Evolutionary conservation across 2,329 filamentous ascomycete species (phyloP).

Genomic region (Monilinia vaccinii-corymbosi): DNA sequence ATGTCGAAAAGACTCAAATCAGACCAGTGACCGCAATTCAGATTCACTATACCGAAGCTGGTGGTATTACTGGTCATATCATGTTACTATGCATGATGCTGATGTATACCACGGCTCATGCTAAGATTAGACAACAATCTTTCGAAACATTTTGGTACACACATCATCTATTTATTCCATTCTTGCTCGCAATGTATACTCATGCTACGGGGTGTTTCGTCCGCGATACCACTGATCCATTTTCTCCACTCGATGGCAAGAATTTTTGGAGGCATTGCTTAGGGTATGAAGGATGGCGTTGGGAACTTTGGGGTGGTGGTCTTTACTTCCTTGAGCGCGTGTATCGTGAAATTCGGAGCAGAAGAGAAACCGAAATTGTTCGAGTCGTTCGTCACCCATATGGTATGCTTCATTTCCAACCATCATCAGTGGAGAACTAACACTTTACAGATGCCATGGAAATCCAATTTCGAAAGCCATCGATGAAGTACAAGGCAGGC

Average conservation of each 20-base stretch:
- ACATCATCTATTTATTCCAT: constrained; percentile 96
- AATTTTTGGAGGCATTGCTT: constrained; percentile 88
- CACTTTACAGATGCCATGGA: constrained; percentile 69
- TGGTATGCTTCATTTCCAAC: constrained; percentile 39
- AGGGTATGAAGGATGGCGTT: constrained; percentile 93
- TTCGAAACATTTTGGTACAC: constrained; percentile 99
- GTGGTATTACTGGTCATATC: constrained; percentile 89
- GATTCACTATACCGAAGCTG: constrained; percentile 84
- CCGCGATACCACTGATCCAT: constrained; percentile 60
- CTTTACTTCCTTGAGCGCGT: constrained; percentile 82
- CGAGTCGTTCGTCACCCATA: constrained; percentile 95
- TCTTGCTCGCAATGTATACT: constrained; percentile 87
- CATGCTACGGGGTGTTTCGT: constrained; percentile 97
- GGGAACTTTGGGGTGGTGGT: constrained; percentile 81
- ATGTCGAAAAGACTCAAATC: constrained; percentile 78
- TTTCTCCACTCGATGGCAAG: constrained; percentile 76
- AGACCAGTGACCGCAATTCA: constrained; percentile 72
- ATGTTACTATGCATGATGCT: constrained; percentile 99
- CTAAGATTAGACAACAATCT: constrained; percentile 89
- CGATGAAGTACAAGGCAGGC: constrained; percentile 95
- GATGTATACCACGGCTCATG: constrained; percentile 94
- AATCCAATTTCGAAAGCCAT: constrained; percentile 93
- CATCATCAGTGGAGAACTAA: constrained; percentile 24
- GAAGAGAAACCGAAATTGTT: constrained; percentile 79
- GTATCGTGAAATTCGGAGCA: constrained; percentile 80